Evolutionary conservation across 1,139 yeast genomes (phyloP), one percentile per base, ranked within the genome.

Genomic region (Spathaspora sp.): DNA sequence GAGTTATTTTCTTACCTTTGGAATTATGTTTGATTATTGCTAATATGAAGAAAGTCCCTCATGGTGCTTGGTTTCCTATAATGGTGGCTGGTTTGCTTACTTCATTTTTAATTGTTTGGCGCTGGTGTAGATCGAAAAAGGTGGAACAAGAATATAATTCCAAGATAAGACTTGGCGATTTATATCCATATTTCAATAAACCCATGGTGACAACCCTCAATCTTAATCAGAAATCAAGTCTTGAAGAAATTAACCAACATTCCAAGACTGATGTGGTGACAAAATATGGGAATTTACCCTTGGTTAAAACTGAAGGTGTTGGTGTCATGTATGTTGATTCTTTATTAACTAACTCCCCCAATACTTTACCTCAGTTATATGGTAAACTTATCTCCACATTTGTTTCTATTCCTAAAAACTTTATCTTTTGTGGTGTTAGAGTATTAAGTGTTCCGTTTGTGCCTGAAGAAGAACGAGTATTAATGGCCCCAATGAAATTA

Each of bases 41-140:
- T 10, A 80, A 77, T 47, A 50, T 78, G 54, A 72, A 68, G 55
- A 80, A 80, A 58, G 71, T 80, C 2, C 72, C 74, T 0, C 78
- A 75, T 52, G 85, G 84, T 40, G 85, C 84, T 2, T 80, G 84
- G 85, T 78, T 80, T 55, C 80, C 84, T 3, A 57, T 80, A 15
- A 51, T 67, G 60, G 68, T 75, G 66, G 64, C 80, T 29, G 62
- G 69, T 1, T 49, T 59, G 6, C 38, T 69, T n/a, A 51, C 61
- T 36, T 29, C 47, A 2, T 69, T 76, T 47, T 65, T 78, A 39
- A 45, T 61, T 17, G 58, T 71, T 44, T 78, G 83, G 81, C 65
- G 80, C 55, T 74, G 77, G 74, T 74, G 76, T 41, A 61, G 78
- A 47, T 60, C 70, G 38, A 61, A 64, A 51, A 68, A 72, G 49